Conservation (phyloP, 345 rosid species). For the Ceriops zippeliana region DNA sequence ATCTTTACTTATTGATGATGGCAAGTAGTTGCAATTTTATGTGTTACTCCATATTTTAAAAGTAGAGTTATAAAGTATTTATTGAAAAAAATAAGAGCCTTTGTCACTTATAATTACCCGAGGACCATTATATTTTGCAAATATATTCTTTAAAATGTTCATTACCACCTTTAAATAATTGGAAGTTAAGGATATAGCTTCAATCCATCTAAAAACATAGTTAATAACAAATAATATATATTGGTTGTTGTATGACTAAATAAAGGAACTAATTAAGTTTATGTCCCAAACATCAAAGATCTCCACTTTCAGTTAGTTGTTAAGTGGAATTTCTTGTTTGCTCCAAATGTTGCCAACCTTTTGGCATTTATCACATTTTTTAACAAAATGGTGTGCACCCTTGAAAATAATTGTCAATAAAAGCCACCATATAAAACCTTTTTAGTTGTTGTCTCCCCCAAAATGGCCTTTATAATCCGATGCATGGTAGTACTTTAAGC, state of each 20-base stretch:
- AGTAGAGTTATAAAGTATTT: neutral
- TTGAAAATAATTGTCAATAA: neutral
- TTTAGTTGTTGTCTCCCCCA: neutral
- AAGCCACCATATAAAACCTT: neutral
- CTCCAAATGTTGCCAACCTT: neutral
- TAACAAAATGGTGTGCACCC: neutral
- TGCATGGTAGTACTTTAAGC: neutral
- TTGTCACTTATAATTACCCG: too few species aligned
- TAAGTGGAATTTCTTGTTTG: neutral
- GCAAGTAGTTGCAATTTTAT: neutral
- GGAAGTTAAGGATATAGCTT: neutral
- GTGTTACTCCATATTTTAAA: neutral
- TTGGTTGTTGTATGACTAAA: neutral
- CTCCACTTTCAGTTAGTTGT: neutral
- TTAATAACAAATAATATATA: neutral
- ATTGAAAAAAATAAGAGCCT: neutral
- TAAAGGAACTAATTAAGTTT: neutral
- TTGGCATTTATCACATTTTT: conserved; percentile 1
- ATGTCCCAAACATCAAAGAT: conserved; percentile 12
- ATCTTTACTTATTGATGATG: neutral
- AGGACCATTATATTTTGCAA: too few species aligned
- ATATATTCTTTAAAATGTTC: too few species aligned
- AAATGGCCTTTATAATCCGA: neutral
- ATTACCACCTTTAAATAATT: too few species aligned
- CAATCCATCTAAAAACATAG: neutral